A percentile compares a stretch with the other conserved stretches of the same genome.
Conservation (phyloP, 2,329 filamentous ascomycete species). For the Aspergillus felis region DNA sequence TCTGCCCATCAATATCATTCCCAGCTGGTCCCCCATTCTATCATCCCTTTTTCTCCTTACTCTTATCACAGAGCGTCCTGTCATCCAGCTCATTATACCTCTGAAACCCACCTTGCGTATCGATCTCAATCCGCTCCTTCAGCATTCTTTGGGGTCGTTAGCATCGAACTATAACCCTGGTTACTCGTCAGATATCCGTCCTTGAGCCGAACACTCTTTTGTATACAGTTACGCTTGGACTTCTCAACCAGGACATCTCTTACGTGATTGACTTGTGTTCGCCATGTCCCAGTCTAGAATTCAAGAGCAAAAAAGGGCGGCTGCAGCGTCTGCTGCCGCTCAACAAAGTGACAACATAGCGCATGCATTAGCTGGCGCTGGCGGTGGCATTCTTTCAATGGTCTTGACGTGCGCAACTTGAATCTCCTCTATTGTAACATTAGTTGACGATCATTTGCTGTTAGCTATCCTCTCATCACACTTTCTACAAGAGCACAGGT, state of each 20-base stretch:
- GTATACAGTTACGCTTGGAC: neutral
- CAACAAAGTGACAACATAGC: conserved; percentile 96
- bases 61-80: neutral
- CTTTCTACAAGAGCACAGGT: conserved; percentile 96
- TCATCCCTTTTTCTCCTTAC: conserved; percentile 5
- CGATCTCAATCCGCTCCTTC: neutral
- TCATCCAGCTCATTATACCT: conserved; percentile 3
- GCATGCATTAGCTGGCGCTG: conserved; percentile 87
- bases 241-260: neutral
- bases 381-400: conserved; percentile 93
- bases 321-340: conserved; percentile 58
- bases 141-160: neutral
- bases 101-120: conserved; percentile 1
- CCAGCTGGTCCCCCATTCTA: conserved; percentile 6
- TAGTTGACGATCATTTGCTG: conserved; percentile 4
- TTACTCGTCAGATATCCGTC: neutral
- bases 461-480: conserved; percentile 90
- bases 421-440: conserved; percentile 3
- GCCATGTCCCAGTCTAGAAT: conserved; percentile 39
- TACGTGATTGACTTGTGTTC: conserved; percentile 1
- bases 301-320: conserved; percentile 32
- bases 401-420: conserved; percentile 68
- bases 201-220: neutral
- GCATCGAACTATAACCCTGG: neutral
- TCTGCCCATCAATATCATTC: neutral